Evolutionary conservation across 306 rosid genomes (phyloP), one percentile per base, ranked within the genome.

Genomic region (Quercus agrifolia): DNA sequence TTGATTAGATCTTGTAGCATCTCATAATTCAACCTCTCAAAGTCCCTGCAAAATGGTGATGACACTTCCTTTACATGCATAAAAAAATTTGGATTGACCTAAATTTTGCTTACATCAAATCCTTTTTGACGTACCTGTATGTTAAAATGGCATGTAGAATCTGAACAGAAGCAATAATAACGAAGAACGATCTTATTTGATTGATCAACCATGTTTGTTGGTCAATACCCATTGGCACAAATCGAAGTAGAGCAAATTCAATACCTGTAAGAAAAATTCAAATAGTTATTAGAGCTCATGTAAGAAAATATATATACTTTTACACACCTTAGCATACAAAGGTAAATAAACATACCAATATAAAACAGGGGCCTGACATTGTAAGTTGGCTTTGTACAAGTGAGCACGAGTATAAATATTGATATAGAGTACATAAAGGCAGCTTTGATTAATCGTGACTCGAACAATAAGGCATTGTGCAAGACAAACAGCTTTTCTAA

Each of bases 361-460:
- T 94, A 88, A 44, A 94, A 83, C 88, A 77, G 81, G 1, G 97
- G 96, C 30, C 98, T 85, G 2, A 80, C 90, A 25, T 81, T 87
- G 83, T 88, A 90, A 7, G 97, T 94, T 83, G 87, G 92, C 80
- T 90, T 89, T 38, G 96, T 94, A 79, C 98, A 87, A 15, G 96
- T 94, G 82, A 94, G 77, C 94, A 94, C 89, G 81, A 94, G 86
- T 56, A 88, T 80, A 63, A 90, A 82, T 57, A 87, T 87, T 62
- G 82, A 75, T 57, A 84, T 35, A 30, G 78, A 86, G 81, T 94
- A 92, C 54, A 90, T 30, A 77, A 90, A 82, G 82, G 88, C 87
- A 51, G 91, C 87, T 87, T 94, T 92, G 77, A 94, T 79, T 57
- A 88, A 41, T 62, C 96, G 83, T 4, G 98, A 92, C 68, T 94